A percentile compares a stretch with the other conserved stretches of the same genome.
Evolutionary conservation across 495 filamentous ascomycete genomes (phyloP).

Genomic region (Penicillium psychrofluorescens): DNA sequence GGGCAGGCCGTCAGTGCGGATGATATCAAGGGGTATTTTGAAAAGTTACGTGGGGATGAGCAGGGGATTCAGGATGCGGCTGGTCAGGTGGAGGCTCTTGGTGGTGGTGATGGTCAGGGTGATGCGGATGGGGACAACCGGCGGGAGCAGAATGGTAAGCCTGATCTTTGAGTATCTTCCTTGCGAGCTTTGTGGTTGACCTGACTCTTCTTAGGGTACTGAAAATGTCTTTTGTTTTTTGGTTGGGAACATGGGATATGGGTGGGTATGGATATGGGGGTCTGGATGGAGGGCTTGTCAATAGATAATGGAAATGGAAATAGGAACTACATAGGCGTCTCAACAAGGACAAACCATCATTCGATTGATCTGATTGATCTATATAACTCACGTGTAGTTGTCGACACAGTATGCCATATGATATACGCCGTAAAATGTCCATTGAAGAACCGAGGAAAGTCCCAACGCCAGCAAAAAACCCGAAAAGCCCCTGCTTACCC

Average conservation of each 20-base stretch:
- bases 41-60: constrained; percentile 83
- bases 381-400: no score
- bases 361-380: no score
- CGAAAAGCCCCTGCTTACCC: no score
- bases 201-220: background rate
- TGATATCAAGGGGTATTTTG: constrained; percentile 94
- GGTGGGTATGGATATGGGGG: background rate
- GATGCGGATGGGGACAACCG: constrained; percentile 16
- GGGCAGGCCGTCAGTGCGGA: constrained; percentile 81
- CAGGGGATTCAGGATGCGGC: constrained; percentile 43
- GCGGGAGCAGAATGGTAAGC: constrained; percentile 35
- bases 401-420: no score
- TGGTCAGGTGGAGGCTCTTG: constrained; percentile 21
- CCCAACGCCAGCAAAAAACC: no score
- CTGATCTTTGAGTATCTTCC: background rate
- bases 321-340: no score
- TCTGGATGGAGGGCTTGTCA: background rate
- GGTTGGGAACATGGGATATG: background rate
- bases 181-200: background rate
- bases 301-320: background rate
- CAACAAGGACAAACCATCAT: no score
- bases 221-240: background rate
- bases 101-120: constrained; percentile 10
- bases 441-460: no score
- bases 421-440: no score